Evolutionary conservation across 2,329 filamentous ascomycete species (phyloP).

Genomic region (Pyrenochaeta sp.): DNA sequence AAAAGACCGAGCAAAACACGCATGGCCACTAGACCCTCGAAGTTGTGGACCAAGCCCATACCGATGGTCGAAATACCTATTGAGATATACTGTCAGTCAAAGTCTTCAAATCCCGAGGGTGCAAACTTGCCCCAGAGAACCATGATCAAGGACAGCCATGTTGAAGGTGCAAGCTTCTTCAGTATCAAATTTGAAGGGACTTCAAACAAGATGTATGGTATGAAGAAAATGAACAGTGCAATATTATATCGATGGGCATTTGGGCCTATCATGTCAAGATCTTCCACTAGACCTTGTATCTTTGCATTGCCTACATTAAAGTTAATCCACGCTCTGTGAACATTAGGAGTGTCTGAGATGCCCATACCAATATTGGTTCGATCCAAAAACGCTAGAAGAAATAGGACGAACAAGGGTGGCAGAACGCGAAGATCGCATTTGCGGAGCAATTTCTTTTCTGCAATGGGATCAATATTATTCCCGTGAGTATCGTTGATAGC

Average conservation of each 20-base stretch:
- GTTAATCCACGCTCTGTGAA: too few relatives aligned
- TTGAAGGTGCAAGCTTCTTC: slow-evolving; percentile 50
- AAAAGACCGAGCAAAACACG: slow-evolving; percentile 52
- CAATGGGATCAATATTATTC: slow-evolving; percentile 41
- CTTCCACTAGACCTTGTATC: too few relatives aligned
- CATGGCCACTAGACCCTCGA: slow-evolving; percentile 57
- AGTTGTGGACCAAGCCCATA: slow-evolving; percentile 58
- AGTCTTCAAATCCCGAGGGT: background rate
- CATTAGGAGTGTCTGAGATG: too few relatives aligned
- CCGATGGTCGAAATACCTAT: slow-evolving; percentile 52
- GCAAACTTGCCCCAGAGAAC: slow-evolving; percentile 44
- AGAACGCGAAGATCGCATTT: slow-evolving; percentile 52
- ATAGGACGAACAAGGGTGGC: too few relatives aligned
- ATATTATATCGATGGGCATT: slow-evolving; percentile 47
- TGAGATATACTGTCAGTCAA: background rate
- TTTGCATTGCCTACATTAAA: too few relatives aligned
- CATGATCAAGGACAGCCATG: slow-evolving; percentile 51
- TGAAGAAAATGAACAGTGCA: slow-evolving; percentile 50
- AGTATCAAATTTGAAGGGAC: slow-evolving; percentile 50
- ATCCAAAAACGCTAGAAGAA: too few relatives aligned
- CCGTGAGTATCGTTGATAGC: slow-evolving; percentile 35
- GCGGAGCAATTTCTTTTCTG: slow-evolving; percentile 57
- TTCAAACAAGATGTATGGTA: slow-evolving; percentile 50
- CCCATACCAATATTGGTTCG: too few relatives aligned
- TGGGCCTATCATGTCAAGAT: slow-evolving; percentile 44